Base-by-base conservation (phyloP, 768 basidiomycete species). In the Baorangia bicolor region DNA sequence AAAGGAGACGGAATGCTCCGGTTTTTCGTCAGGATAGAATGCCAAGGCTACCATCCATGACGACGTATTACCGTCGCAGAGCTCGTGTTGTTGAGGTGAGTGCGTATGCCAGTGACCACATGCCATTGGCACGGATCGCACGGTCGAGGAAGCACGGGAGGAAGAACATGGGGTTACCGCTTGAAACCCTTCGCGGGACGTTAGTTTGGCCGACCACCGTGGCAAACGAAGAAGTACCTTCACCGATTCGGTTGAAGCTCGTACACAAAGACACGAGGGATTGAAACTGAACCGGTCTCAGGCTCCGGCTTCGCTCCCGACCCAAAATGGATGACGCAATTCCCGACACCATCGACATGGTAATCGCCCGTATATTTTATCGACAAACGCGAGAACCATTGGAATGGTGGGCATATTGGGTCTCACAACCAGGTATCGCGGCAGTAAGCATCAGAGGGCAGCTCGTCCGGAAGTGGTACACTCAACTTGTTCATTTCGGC, bases 151-250 rank as follows among this genome's bases (percentile, higher is more conserved):
- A 38, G 27, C 5, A 38, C 31, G 12, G 31, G 40, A 38, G 30
- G 34, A 34, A 7, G 2, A 12, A 21, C 0, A 21, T 2, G 11
- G 10, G n/a, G 31, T 16, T 21, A 21, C 14, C 23, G 6, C 38
- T 49, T 47, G 34, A 61, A 59, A 61, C 58, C 37, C 30, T 43
- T 55, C 59, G 59, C 46, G 52, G 46, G 41, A 49, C 16, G 30
- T 30, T 16, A 42, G 23, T 4, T 4, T 33, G 11, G 1, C 38
- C n/a, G 31, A 35, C 25, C 34, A 13, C 16, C 13, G 34, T 20
- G 27, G 20, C 12, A 35, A 38, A 41, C 9, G 25, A 48, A 34
- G n/a, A 34, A 11, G 39, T 28, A 35, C 16, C 38, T 20, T 18
- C 14, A 38, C n/a, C 34, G 18, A 39, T 6, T 20, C 9, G 27